Evolutionary conservation across 2,329 filamentous ascomycete species (phyloP).

Genomic region (Botrytis medusae): DNA sequence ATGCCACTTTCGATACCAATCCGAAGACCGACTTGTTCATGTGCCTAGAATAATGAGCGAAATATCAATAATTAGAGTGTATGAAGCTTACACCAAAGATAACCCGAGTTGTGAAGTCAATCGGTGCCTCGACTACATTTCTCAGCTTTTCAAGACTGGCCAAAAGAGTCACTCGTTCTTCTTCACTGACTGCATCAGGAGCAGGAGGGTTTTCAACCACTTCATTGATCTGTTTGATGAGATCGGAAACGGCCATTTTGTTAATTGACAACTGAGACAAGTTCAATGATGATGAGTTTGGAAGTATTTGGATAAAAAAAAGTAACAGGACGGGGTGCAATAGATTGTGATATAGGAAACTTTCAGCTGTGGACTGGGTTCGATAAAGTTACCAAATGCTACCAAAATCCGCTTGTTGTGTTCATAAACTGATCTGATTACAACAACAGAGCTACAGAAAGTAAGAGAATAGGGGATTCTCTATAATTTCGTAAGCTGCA

Average conservation of each 20-base stretch:
- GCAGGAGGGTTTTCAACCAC: background rate
- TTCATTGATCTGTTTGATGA: background rate
- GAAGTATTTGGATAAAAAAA: background rate
- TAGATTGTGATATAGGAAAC: too few relatives aligned
- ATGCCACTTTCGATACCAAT: constrained; percentile 18
- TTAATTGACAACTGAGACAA: background rate
- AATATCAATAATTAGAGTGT: background rate
- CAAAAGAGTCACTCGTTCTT: constrained; percentile 12
- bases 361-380: too few relatives aligned
- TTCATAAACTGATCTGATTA: too few relatives aligned
- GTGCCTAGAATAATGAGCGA: background rate
- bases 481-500: too few relatives aligned
- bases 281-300: background rate
- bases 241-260: background rate
- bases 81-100: constrained; percentile 9
- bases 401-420: too few relatives aligned
- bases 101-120: constrained; percentile 14
- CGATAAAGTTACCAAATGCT: too few relatives aligned
- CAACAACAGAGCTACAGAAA: too few relatives aligned
- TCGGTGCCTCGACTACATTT: constrained; percentile 1
- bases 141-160: background rate
- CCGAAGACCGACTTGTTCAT: constrained; percentile 6
- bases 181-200: constrained; percentile 4
- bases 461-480: too few relatives aligned
- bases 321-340: too few relatives aligned